phyloP scores from a whole-genome alignment of 208 protist species.

The Leishmania guyanensis region DNA sequence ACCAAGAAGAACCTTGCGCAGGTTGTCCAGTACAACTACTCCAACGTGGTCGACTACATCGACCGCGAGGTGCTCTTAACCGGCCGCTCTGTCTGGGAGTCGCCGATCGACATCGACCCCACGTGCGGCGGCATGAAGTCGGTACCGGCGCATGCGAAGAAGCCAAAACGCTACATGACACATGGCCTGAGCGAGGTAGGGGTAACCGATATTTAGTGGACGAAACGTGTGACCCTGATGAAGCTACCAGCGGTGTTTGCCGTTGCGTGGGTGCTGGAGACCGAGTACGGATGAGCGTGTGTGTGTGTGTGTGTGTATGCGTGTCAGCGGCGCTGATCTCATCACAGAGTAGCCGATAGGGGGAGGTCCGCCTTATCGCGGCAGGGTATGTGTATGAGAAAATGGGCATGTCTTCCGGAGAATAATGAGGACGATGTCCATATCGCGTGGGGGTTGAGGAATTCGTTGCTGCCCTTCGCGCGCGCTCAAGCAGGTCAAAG shows the following conservation, averaged over 20 bases:
- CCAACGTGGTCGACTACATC: constrained; percentile 92
- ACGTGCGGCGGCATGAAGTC: constrained; percentile 83
- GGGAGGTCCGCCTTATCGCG: neutral
- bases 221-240: neutral
- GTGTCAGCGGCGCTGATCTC: neutral
- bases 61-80: constrained; percentile 91
- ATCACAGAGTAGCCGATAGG: neutral
- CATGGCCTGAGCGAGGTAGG: constrained; percentile 57
- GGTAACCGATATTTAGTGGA: constrained; percentile 74
- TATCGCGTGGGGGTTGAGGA: neutral
- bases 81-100: constrained; percentile 89
- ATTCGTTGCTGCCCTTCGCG: neutral
- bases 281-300: neutral
- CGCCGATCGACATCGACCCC: constrained; percentile 85
- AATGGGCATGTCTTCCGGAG: neutral
- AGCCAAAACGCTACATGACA: constrained; percentile 76
- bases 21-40: constrained; percentile 91
- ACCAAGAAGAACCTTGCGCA: constrained; percentile 71
- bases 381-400: neutral
- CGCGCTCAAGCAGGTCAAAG: neutral
- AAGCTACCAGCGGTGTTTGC: neutral
- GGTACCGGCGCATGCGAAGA: constrained; percentile 81
- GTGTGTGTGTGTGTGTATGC: neutral
- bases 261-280: neutral
- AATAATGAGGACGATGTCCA: neutral